Evolutionary conservation across 2,329 filamentous ascomycete genomes (phyloP).

Genomic region (Cladosporium austrohemisphaericum): DNA sequence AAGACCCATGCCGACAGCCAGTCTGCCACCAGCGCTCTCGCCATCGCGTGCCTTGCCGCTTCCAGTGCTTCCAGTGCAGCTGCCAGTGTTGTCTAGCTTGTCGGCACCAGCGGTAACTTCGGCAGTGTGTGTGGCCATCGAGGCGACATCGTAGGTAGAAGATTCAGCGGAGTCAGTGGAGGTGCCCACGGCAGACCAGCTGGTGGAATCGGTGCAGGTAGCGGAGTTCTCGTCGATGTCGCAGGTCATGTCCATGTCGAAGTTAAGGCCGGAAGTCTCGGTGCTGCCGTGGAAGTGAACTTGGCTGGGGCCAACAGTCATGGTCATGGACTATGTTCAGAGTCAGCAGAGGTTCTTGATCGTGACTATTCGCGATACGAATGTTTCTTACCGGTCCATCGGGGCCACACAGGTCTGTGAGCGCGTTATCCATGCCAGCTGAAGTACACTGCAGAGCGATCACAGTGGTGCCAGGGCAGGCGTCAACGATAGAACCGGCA

Average conservation of each 20-base stretch:
- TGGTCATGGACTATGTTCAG: slow-evolving; percentile 5
- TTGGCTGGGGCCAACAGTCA: slow-evolving; percentile 15
- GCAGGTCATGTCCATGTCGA: slow-evolving; percentile 14
- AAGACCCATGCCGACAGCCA: slow-evolving; percentile 13
- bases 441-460: slow-evolving; percentile 14
- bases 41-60: not conserved
- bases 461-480: slow-evolving; percentile 13
- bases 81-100: slow-evolving; percentile 8
- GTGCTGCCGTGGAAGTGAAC: slow-evolving; percentile 10
- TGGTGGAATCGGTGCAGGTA: slow-evolving; percentile 14
- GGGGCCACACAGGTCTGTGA: slow-evolving; percentile 8
- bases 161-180: slow-evolving; percentile 9
- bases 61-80: slow-evolving; percentile 1
- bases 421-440: not conserved
- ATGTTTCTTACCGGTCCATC: slow-evolving; percentile 6
- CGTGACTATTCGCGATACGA: not conserved
- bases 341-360: not conserved
- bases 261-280: slow-evolving; percentile 7
- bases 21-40: slow-evolving; percentile 9
- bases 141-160: slow-evolving; percentile 3
- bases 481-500: slow-evolving; percentile 8
- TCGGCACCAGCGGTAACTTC: slow-evolving; percentile 9
- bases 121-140: slow-evolving; percentile 8
- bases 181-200: slow-evolving; percentile 11
- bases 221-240: slow-evolving; percentile 7